Evolutionary conservation across 192 early-diverging fungal species (phyloP).

Genomic region (Coemansia sp.): DNA sequence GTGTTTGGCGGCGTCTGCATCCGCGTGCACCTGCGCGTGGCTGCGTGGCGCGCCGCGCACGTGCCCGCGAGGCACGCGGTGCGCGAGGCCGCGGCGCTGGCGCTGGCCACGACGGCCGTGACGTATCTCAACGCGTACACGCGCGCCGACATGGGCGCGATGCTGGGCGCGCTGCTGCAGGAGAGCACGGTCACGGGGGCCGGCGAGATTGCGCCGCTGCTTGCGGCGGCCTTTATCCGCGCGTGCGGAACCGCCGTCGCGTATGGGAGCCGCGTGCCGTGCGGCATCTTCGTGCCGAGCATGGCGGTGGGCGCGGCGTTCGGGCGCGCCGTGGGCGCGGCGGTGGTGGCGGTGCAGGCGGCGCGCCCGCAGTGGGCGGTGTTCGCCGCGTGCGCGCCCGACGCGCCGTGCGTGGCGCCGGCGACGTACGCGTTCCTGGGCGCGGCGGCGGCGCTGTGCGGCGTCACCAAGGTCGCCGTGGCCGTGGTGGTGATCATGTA

Average conservation of each 20-base stretch:
- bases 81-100: slow-evolving; percentile 59
- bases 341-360: slow-evolving; percentile 65
- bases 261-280: slow-evolving; percentile 74
- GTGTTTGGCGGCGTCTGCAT: slow-evolving; percentile 76
- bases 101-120: slow-evolving; percentile 61
- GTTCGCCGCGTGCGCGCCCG: slow-evolving; percentile 74
- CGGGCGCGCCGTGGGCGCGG: slow-evolving; percentile 84
- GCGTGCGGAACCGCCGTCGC: slow-evolving; percentile 54
- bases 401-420: slow-evolving; percentile 83
- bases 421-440: slow-evolving; percentile 95
- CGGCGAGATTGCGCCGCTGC: slow-evolving; percentile 48
- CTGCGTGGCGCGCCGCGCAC: slow-evolving; percentile 65
- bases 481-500: slow-evolving; percentile 97
- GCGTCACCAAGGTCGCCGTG: slow-evolving; percentile 83
- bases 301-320: slow-evolving; percentile 92
- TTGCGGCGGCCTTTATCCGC: slow-evolving; percentile 57
- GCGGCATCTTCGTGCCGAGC: slow-evolving; percentile 90
- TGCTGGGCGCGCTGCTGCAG: slow-evolving; percentile 66
- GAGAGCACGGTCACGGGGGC: slow-evolving; percentile 55
- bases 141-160: slow-evolving; percentile 84
- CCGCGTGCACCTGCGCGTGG: slow-evolving; percentile 65
- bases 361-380: slow-evolving; percentile 60
- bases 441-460: slow-evolving; percentile 82
- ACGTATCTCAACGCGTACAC: slow-evolving; percentile 70
- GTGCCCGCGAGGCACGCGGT: slow-evolving; percentile 61